Conservation (phyloP, 441 rosid genomes). For the Erodium moschatum region DNA sequence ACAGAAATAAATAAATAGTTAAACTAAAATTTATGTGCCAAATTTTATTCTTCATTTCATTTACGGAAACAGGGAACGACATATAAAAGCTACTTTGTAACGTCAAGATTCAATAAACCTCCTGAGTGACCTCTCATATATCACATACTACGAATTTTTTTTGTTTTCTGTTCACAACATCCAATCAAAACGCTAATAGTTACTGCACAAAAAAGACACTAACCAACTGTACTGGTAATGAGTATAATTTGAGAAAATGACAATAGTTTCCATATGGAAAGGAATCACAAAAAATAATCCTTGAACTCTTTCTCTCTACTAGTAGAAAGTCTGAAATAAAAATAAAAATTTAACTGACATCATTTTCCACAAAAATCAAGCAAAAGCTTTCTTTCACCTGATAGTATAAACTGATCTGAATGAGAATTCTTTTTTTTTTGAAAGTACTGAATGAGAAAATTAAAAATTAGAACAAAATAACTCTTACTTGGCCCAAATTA, state of each 20-base stretch:
- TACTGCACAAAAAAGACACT: neutral
- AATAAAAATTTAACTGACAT: neutral
- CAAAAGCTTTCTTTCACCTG: slow-evolving; percentile 5
- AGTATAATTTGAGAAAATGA: neutral
- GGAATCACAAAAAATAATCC: neutral
- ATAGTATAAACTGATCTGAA: no score
- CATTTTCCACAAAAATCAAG: neutral
- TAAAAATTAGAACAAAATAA: neutral
- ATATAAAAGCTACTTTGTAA: slow-evolving; percentile 2
- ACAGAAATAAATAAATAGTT: slow-evolving; percentile 18
- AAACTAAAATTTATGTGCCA: slow-evolving; percentile 15
- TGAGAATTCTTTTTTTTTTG: no score
- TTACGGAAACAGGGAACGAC: neutral
- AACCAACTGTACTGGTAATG: neutral
- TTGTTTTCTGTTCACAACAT: neutral
- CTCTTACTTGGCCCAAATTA: neutral
- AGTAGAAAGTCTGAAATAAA: neutral
- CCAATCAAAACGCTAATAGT: neutral
- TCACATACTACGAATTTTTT: neutral
- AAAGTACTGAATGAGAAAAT: neutral
- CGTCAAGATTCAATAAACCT: neutral
- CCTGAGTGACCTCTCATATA: neutral
- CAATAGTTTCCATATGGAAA: neutral
- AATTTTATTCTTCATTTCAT: neutral
- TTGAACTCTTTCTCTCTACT: neutral